Percentiles rank a stretch among this genome's conserved stretches.
These are phyloP conservation scores for Carallia brachiata DNA, from an alignment of 345 rosid species.

Conservation along the genomic window DNA sequence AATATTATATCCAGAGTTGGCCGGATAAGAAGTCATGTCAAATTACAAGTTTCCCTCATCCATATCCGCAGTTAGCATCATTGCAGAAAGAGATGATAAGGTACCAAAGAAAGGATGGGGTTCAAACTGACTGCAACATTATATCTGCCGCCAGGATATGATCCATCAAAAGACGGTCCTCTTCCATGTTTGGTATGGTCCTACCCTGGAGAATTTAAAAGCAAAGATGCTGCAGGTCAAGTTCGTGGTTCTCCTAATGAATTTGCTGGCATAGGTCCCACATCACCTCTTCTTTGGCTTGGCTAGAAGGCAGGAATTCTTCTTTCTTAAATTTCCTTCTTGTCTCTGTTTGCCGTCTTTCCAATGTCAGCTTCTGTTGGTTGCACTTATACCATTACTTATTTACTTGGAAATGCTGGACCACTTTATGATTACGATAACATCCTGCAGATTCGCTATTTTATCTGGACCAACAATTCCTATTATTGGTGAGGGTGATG, in stretches of 20 bases:
- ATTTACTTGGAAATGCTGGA: constrained; percentile 14
- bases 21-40: constrained; percentile 74
- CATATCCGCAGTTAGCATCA: constrained; percentile 90
- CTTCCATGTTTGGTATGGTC: constrained; percentile 97
- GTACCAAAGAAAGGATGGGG: constrained; percentile 95
- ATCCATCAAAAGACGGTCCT: constrained; percentile 84
- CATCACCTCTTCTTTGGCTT: constrained; percentile 98
- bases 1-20: constrained; percentile 81
- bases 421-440: constrained; percentile 14
- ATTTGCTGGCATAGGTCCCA: constrained; percentile 91
- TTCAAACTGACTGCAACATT: constrained; percentile 93
- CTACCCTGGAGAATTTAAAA: constrained; percentile 97
- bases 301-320: constrained; percentile 73
- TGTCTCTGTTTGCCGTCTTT: constrained; percentile 4
- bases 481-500: constrained; percentile 94
- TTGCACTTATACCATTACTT: constrained; percentile 8
- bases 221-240: constrained; percentile 99
- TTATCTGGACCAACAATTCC: constrained; percentile 98
- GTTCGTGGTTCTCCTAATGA: constrained; percentile 99
- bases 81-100: constrained; percentile 96
- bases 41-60: constrained; percentile 90
- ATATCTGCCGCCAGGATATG: constrained; percentile 89
- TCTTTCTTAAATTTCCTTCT: not conserved
- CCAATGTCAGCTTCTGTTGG: constrained; percentile 10
- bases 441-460: constrained; percentile 73